These are phyloP conservation scores for Boletus patriciae DNA, from an alignment of 768 basidiomycete genomes.

Conservation along the genomic window DNA sequence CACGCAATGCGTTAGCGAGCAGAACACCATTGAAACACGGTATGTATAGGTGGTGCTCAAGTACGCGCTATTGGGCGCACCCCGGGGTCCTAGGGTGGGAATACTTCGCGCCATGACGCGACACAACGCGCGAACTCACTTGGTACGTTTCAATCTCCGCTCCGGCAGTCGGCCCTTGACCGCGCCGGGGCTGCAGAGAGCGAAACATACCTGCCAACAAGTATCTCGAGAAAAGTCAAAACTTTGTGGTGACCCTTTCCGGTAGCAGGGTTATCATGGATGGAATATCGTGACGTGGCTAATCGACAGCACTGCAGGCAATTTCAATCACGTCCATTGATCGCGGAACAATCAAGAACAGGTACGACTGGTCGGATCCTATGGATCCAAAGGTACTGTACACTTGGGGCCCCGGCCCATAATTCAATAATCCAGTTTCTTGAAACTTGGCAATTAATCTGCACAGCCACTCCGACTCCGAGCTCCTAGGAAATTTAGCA, in stretches of 20 bases:
- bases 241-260: no score
- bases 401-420: no score
- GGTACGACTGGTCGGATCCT: background rate
- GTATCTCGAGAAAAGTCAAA: no score
- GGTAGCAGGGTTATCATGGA: no score
- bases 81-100: slow-evolving; percentile 6
- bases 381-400: background rate
- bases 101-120: background rate
- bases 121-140: background rate
- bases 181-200: background rate
- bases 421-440: background rate
- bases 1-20: background rate
- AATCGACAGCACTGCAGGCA: no score
- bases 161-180: slow-evolving; percentile 3
- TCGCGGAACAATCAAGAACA: no score
- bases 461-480: slow-evolving; percentile 4
- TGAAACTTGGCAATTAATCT: background rate
- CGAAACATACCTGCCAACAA: no score
- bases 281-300: no score
- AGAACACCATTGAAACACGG: background rate
- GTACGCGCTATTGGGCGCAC: background rate
- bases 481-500: background rate
- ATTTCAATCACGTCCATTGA: no score
- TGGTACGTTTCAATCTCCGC: slow-evolving; percentile 9
- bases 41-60: no score